Conservation (phyloP, 768 basidiomycete genomes). For the Dentipellis fragilis region DNA sequence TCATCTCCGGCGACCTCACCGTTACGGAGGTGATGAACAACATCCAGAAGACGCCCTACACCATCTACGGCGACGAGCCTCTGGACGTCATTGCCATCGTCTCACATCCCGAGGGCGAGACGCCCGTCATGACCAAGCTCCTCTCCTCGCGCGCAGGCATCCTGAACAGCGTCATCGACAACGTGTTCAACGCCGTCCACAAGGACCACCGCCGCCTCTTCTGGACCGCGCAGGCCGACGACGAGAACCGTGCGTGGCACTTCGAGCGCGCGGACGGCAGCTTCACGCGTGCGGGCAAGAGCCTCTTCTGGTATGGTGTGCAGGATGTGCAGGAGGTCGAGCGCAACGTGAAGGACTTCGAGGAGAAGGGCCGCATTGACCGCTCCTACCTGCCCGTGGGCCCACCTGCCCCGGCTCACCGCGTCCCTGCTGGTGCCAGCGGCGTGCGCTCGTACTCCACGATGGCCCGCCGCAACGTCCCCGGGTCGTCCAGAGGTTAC, state of each 20-base stretch:
- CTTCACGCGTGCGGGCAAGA: slow-evolving; percentile 90
- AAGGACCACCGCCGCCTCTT: slow-evolving; percentile 91
- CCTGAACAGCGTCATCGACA: slow-evolving; percentile 92
- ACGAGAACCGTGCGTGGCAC: slow-evolving; percentile 97
- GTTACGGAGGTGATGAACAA: slow-evolving; percentile 81
- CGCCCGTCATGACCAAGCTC: slow-evolving; percentile 88
- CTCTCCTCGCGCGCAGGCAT: slow-evolving; percentile 81
- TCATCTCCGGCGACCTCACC: slow-evolving; percentile 71
- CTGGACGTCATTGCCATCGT: slow-evolving; percentile 93
- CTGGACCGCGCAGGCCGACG: slow-evolving; percentile 96
- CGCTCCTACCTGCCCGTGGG: slow-evolving; percentile 86
- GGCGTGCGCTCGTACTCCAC: slow-evolving; percentile 54
- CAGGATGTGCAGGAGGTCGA: slow-evolving; percentile 90
- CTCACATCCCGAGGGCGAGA: slow-evolving; percentile 80
- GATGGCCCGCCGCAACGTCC: slow-evolving; percentile 32
- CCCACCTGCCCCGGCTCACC: slow-evolving; percentile 54
- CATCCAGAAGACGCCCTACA: slow-evolving; percentile 76
- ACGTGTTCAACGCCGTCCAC: slow-evolving; percentile 93
- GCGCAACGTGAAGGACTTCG: slow-evolving; percentile 56
- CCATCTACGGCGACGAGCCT: slow-evolving; percentile 97
- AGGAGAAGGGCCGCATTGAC: slow-evolving; percentile 74
- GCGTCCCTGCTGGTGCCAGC: slow-evolving; percentile 22
- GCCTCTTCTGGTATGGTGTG: slow-evolving; percentile 96
- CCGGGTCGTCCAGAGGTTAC: slow-evolving; percentile 61
- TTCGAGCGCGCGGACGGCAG: slow-evolving; percentile 97